Percentiles rank a stretch among this genome's conserved stretches.
These are phyloP conservation scores for Brassica nigra DNA, from an alignment of 345 rosid species.

Conservation along the genomic window DNA sequence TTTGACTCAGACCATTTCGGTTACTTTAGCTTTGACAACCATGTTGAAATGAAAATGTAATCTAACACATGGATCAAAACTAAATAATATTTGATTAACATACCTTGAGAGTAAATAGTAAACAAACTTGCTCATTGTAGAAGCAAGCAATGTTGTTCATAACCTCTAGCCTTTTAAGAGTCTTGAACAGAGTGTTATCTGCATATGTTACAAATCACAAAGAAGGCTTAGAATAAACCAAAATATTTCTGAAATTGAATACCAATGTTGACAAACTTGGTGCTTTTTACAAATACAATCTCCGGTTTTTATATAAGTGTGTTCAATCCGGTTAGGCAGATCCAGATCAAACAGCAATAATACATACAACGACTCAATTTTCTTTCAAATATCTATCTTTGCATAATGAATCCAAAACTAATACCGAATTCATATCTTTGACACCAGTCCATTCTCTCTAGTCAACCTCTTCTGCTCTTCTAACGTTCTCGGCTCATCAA, in stretches of 20 bases:
- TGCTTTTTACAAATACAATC: background rate
- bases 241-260: slow-evolving; percentile 1
- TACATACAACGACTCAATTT: background rate
- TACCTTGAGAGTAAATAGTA: slow-evolving; percentile 18
- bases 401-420: background rate
- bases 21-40: slow-evolving; percentile 47
- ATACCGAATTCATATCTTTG: slow-evolving; percentile 20
- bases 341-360: background rate
- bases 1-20: slow-evolving; percentile 41
- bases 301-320: background rate
- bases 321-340: background rate
- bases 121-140: slow-evolving; percentile 4
- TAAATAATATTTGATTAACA: background rate
- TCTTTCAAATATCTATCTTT: background rate
- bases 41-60: slow-evolving; percentile 31
- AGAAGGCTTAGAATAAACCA: slow-evolving; percentile 5
- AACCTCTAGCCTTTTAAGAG: slow-evolving; percentile 1
- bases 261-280: background rate
- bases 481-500: slow-evolving; percentile 72
- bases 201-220: slow-evolving; percentile 14
- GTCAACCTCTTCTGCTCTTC: slow-evolving; percentile 67
- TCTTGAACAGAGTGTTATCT: slow-evolving; percentile 13
- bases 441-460: slow-evolving; percentile 78
- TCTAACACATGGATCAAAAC: background rate
- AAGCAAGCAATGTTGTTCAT: slow-evolving; percentile 12